phyloP scores from a whole-genome alignment of 192 early-diverging fungal genomes.

The Lunasporangiospora selenospora region DNA sequence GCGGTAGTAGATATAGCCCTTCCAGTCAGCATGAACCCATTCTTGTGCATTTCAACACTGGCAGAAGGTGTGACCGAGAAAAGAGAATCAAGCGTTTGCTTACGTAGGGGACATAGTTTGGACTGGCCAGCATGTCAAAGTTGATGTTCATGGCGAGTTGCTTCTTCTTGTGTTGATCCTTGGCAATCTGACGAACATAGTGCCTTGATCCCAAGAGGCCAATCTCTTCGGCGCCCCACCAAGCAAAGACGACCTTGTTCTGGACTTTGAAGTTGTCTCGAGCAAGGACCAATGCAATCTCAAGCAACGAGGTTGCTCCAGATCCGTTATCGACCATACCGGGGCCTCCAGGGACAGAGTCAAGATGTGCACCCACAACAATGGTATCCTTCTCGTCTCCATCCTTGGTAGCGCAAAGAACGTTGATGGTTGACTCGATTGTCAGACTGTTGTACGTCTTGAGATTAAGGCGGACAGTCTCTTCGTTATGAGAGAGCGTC shows the following conservation, averaged over 20 bases:
- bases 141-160: slow-evolving; percentile 69
- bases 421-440: slow-evolving; percentile 68
- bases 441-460: slow-evolving; percentile 58
- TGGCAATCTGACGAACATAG: slow-evolving; percentile 58
- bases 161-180: slow-evolving; percentile 35
- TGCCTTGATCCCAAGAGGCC: slow-evolving; percentile 70
- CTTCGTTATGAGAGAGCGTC: slow-evolving; percentile 44
- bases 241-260: slow-evolving; percentile 73
- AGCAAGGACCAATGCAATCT: slow-evolving; percentile 64
- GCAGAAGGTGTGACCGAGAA: too few species aligned
- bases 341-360: slow-evolving; percentile 72
- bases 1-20: not conserved
- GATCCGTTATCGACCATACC: slow-evolving; percentile 79
- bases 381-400: slow-evolving; percentile 57
- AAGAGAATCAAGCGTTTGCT: slow-evolving; percentile 9
- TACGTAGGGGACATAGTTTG: slow-evolving; percentile 69
- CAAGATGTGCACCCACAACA: slow-evolving; percentile 69
- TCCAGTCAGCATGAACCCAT: too few species aligned
- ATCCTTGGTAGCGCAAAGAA: slow-evolving; percentile 59
- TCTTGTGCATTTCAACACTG: too few species aligned
- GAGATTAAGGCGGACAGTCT: slow-evolving; percentile 44
- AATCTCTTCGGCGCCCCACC: slow-evolving; percentile 79
- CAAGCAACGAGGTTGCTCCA: slow-evolving; percentile 62
- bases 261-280: slow-evolving; percentile 47
- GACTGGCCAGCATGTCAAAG: slow-evolving; percentile 78